Evolutionary conservation across 345 rosid genomes (phyloP).

Genomic region (Streptanthus diversifolius): DNA sequence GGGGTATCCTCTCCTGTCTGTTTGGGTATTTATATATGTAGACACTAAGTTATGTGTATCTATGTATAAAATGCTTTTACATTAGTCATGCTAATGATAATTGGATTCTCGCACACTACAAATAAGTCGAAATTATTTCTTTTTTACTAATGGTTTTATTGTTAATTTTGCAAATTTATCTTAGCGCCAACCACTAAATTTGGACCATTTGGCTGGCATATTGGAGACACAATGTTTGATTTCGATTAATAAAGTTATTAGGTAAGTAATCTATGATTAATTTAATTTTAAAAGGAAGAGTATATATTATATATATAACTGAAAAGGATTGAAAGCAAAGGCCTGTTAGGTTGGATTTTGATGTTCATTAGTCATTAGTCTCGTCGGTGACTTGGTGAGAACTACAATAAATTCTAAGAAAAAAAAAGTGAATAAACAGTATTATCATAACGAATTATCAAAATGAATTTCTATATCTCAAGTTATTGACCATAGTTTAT

Average conservation of each 20-base stretch:
- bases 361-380: background rate
- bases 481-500: background rate
- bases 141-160: background rate
- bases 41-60: background rate
- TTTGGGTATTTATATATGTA: conserved; percentile 13
- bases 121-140: background rate
- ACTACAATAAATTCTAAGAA: background rate
- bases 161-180: background rate
- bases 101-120: background rate
- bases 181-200: conserved; percentile 18
- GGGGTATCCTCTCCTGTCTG: conserved; percentile 3
- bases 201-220: conserved; percentile 25
- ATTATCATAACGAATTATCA: background rate
- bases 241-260: background rate
- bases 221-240: conserved; percentile 3
- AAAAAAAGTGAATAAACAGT: background rate
- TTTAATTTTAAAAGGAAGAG: background rate
- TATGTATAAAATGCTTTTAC: background rate
- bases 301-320: background rate
- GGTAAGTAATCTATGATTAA: background rate
- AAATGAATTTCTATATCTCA: background rate
- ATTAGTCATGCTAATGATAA: conserved; percentile 1
- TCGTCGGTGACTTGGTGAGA: conserved; percentile 7
- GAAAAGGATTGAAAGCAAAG: background rate
- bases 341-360: background rate